phyloP scores from a whole-genome alignment of 2,329 filamentous ascomycete genomes.

The Madurella mycetomatis region DNA sequence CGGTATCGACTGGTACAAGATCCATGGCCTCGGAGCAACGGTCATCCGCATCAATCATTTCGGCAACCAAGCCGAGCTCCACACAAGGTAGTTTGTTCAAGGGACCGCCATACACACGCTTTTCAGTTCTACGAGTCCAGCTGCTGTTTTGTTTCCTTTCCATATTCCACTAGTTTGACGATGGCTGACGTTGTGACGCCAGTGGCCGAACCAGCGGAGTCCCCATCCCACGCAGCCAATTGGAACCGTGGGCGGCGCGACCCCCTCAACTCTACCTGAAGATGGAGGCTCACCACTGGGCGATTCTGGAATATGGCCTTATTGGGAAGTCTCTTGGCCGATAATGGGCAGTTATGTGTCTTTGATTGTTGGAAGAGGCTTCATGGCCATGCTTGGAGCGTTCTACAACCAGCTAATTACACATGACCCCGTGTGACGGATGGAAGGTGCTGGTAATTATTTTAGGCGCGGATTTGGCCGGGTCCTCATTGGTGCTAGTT shows the following conservation, averaged over 20 bases:
- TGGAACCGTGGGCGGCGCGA: neutral
- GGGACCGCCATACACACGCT: too few species aligned
- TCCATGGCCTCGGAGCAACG: too few species aligned
- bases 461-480: constrained; percentile 3
- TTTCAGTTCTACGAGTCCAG: too few species aligned
- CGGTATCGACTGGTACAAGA: too few species aligned
- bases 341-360: constrained; percentile 11
- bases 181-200: too few species aligned
- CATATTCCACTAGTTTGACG: too few species aligned
- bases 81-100: too few species aligned
- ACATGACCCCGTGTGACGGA: constrained; percentile 10
- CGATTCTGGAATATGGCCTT: neutral
- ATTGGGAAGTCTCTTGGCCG: constrained; percentile 1
- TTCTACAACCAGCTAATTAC: constrained; percentile 13
- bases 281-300: neutral
- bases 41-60: too few species aligned
- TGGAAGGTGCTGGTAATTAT: constrained; percentile 3
- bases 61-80: too few species aligned
- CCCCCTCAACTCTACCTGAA: neutral
- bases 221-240: neutral
- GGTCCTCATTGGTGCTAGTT: neutral
- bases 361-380: constrained; percentile 5
- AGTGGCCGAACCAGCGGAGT: too few species aligned
- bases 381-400: constrained; percentile 9
- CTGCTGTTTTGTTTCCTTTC: too few species aligned